These are phyloP conservation scores for Monosporascus sp. DNA, from an alignment of 2,329 filamentous ascomycete genomes.

Conservation along the genomic window DNA sequence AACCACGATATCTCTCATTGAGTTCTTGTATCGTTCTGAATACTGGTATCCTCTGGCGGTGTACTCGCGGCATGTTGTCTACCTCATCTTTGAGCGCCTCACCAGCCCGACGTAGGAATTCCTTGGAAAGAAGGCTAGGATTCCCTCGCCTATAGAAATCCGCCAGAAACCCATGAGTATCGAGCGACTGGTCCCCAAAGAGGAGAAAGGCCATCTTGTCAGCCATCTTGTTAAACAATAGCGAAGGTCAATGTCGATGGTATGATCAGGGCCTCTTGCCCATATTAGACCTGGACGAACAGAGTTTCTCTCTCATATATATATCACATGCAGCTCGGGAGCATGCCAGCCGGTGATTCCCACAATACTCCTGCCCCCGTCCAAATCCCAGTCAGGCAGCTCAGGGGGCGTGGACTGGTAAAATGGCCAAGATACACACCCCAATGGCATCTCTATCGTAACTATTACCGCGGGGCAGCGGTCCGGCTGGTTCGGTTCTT, in stretches of 20 bases:
- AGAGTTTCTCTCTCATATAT: background rate
- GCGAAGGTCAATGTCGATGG: slow-evolving; percentile 13
- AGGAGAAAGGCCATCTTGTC: slow-evolving; percentile 52
- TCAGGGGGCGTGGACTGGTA: background rate
- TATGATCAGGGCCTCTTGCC: slow-evolving; percentile 10
- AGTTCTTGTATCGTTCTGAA: slow-evolving; percentile 60
- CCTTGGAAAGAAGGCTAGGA: slow-evolving; percentile 48
- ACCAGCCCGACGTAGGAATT: slow-evolving; percentile 55
- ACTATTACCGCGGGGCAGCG: slow-evolving; percentile 23
- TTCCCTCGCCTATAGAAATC: slow-evolving; percentile 41
- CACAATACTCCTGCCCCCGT: slow-evolving; percentile 1
- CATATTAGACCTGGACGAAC: background rate
- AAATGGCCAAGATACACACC: background rate
- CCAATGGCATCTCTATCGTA: slow-evolving; percentile 18
- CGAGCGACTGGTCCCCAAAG: slow-evolving; percentile 67
- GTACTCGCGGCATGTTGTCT: slow-evolving; percentile 48
- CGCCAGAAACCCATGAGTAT: slow-evolving; percentile 59
- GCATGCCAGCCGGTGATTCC: background rate
- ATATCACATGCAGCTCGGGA: background rate
- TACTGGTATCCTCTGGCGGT: slow-evolving; percentile 53
- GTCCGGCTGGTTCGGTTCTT: slow-evolving; percentile 32
- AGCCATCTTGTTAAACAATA: slow-evolving; percentile 31
- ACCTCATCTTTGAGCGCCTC: slow-evolving; percentile 56
- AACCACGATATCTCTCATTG: slow-evolving; percentile 57
- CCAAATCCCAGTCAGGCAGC: background rate